Conservation (phyloP, 352 stramenopile species). For the Phytopythium litorale region DNA sequence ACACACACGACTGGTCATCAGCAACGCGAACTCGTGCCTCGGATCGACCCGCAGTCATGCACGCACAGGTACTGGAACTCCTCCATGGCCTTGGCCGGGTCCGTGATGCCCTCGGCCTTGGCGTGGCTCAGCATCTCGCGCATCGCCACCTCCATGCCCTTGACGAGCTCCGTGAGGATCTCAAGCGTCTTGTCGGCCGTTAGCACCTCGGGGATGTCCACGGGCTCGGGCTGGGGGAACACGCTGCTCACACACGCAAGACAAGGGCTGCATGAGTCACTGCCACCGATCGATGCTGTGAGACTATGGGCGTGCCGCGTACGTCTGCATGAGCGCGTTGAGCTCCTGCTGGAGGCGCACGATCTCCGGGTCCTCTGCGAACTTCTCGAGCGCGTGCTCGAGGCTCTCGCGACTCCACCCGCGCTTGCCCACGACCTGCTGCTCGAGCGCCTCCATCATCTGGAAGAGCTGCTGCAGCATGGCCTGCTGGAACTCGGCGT, state of each 20-base stretch:
- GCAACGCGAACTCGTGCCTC: neutral
- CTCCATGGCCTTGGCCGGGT: constrained; percentile 63
- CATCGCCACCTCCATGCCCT: constrained; percentile 79
- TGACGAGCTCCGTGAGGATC: constrained; percentile 63
- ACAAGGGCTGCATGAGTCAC: neutral
- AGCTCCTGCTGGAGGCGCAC: constrained; percentile 60
- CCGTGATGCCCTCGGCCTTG: constrained; percentile 63
- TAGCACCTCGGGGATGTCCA: constrained; percentile 64
- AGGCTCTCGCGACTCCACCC: constrained; percentile 61
- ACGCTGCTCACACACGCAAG: constrained; percentile 22
- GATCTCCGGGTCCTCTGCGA: constrained; percentile 54
- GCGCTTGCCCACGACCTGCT: constrained; percentile 56
- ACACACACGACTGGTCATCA: neutral
- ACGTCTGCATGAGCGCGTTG: constrained; percentile 65
- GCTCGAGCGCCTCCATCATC: constrained; percentile 67
- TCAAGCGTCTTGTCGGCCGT: constrained; percentile 65
- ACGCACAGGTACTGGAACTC: constrained; percentile 71
- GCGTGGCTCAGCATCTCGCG: constrained; percentile 70
- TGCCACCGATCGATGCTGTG: neutral
- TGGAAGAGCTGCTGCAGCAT: constrained; percentile 73
- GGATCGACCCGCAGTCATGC: too few relatives aligned
- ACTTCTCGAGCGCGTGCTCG: constrained; percentile 59
- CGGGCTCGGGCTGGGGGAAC: constrained; percentile 43
- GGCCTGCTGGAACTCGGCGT: constrained; percentile 72
- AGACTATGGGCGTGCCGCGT: neutral